Conservation (phyloP, 805 yeast species). For the Scheffersomyces spartinae region DNA sequence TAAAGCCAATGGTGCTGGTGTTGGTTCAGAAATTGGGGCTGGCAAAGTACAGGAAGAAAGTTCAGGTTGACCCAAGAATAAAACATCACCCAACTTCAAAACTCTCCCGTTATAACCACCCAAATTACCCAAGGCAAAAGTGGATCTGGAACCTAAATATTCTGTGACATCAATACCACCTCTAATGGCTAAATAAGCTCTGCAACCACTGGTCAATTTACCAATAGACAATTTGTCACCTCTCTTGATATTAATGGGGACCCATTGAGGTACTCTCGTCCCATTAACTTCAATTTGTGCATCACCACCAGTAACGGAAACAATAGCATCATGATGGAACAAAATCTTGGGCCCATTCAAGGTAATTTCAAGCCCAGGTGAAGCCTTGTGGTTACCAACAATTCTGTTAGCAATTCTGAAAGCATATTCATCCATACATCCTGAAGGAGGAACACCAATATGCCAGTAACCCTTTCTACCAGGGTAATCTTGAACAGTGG, state of each 20-base stretch:
- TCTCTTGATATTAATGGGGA: constrained; percentile 55
- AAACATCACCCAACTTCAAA: constrained; percentile 83
- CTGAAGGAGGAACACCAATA: constrained; percentile 96
- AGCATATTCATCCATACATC: constrained; percentile 93
- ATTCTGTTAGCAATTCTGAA: constrained; percentile 82
- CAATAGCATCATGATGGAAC: constrained; percentile 71
- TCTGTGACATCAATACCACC: constrained; percentile 93
- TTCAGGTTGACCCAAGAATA: constrained; percentile 74
- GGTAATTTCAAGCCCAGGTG: constrained; percentile 89
- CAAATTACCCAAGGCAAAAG: constrained; percentile 85
- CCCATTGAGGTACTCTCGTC: constrained; percentile 45
- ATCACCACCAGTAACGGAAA: constrained; percentile 83
- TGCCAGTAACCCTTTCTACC: constrained; percentile 87
- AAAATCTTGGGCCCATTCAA: constrained; percentile 74
- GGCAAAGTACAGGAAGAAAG: constrained; percentile 60
- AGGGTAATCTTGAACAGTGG: constrained; percentile 94
- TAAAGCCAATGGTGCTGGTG: constrained; percentile 39
- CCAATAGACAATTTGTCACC: constrained; percentile 81
- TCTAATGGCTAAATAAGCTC: constrained; percentile 81
- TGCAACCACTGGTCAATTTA: constrained; percentile 70
- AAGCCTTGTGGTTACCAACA: constrained; percentile 72
- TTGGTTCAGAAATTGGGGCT: constrained; percentile 57
- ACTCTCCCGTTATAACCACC: constrained; percentile 95
- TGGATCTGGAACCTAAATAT: constrained; percentile 91
- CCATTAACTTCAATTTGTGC: constrained; percentile 61